These are phyloP conservation scores for Chlamydomonas sphaeroides DNA, from an alignment of 139 green algal genomes.

Conservation along the genomic window DNA sequence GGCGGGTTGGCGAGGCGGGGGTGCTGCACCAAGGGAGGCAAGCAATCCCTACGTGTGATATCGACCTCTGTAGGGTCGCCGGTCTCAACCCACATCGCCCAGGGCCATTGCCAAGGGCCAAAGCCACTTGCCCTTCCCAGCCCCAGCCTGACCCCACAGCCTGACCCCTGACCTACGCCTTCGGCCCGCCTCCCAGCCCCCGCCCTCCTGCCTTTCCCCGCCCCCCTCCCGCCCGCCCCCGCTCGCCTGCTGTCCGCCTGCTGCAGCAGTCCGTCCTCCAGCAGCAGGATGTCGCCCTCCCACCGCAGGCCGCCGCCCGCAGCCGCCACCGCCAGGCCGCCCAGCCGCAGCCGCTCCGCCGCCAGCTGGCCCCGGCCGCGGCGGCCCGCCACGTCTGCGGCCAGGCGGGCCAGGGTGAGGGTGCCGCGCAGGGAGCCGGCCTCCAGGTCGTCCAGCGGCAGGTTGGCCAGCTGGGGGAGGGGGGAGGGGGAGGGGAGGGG, in stretches of 20 bases:
- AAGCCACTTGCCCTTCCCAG: background rate
- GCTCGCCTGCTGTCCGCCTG: constrained; percentile 63
- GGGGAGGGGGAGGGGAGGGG: background rate
- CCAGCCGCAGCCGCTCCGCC: constrained; percentile 73
- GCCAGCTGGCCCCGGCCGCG: constrained; percentile 60
- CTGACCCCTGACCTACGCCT: too few relatives aligned
- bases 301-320: constrained; percentile 63
- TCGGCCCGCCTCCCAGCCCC: background rate
- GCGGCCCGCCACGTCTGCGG: constrained; percentile 71
- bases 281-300: constrained; percentile 86
- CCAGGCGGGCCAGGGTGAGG: constrained; percentile 71
- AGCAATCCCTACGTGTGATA: too few relatives aligned
- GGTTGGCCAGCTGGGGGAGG: constrained; percentile 35
- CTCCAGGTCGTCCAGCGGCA: constrained; percentile 91
- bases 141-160: too few relatives aligned
- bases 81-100: too few relatives aligned
- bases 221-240: background rate
- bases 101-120: background rate
- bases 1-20: too few relatives aligned
- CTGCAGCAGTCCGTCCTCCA: constrained; percentile 83
- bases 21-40: too few relatives aligned
- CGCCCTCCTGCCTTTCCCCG: background rate
- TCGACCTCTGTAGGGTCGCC: too few relatives aligned
- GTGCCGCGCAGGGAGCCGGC: constrained; percentile 81
- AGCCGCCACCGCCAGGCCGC: constrained; percentile 60